Conservation (phyloP, 768 basidiomycete genomes). For the Mycena pura region DNA sequence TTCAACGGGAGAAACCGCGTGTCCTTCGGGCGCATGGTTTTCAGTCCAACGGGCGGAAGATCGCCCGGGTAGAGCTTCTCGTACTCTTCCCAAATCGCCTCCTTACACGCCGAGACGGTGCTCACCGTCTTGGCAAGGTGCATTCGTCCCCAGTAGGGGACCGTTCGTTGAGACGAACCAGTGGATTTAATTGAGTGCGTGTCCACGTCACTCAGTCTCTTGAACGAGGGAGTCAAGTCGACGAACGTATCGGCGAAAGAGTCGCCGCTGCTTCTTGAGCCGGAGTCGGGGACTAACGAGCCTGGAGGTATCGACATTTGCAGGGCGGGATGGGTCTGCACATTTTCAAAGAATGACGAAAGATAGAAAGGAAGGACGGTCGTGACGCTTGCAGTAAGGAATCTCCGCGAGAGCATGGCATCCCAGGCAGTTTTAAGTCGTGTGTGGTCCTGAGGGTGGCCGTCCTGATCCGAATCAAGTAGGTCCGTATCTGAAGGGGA, state of each 20-base stretch:
- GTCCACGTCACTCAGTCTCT: conserved; percentile 26
- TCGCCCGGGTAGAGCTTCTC: conserved; percentile 51
- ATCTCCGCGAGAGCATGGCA: conserved; percentile 65
- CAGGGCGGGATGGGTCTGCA: conserved; percentile 47
- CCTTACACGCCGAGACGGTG: conserved; percentile 68
- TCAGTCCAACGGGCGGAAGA: conserved; percentile 45
- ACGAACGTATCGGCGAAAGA: conserved; percentile 32
- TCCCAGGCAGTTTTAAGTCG: conserved; percentile 70
- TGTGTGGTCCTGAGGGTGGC: conserved; percentile 67
- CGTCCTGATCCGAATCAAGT: conserved; percentile 24
- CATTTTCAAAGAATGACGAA: conserved; percentile 59
- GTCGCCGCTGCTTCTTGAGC: conserved; percentile 20
- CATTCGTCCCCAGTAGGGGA: conserved; percentile 62
- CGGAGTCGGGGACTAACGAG: conserved; percentile 4
- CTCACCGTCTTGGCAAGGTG: conserved; percentile 68
- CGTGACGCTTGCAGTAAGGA: conserved; percentile 59
- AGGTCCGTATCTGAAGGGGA: conserved; percentile 17
- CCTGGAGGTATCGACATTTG: conserved; percentile 20
- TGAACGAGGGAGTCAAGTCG: conserved; percentile 30
- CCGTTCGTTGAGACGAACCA: conserved; percentile 26
- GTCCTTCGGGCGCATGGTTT: conserved; percentile 40
- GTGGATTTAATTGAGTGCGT: conserved; percentile 23
- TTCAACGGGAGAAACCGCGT: conserved; percentile 23
- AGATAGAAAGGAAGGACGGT: conserved; percentile 74
- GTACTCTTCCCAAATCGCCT: conserved; percentile 73